These are phyloP conservation scores for Lupinus albus DNA, from an alignment of 306 rosid genomes.

Conservation along the genomic window DNA sequence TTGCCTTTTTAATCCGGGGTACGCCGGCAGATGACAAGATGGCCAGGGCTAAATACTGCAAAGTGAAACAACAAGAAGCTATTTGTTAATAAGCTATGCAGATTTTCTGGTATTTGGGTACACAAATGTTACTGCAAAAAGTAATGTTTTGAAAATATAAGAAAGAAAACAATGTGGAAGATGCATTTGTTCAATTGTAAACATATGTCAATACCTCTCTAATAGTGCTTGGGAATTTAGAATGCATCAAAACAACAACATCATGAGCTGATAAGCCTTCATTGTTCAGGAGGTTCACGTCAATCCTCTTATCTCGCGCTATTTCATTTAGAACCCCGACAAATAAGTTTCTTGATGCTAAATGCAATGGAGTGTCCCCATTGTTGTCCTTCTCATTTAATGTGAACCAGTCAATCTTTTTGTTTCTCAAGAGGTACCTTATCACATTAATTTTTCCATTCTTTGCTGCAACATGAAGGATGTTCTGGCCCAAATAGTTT, in stretches of 20 bases:
- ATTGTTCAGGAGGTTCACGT: background rate
- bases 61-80: no score
- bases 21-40: no score
- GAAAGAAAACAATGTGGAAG: no score
- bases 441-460: background rate
- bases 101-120: no score
- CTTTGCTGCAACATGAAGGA: constrained; percentile 41
- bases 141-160: no score
- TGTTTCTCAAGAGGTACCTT: background rate
- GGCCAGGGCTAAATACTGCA: no score
- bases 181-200: no score
- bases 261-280: background rate
- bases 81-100: no score
- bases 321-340: background rate
- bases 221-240: background rate
- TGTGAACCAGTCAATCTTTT: background rate
- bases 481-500: background rate
- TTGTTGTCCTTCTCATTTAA: constrained; percentile 15
- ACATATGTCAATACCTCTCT: background rate
- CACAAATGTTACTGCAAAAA: no score
- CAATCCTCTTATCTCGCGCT: background rate
- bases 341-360: constrained; percentile 11
- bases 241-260: background rate
- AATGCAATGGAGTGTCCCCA: constrained; percentile 42
- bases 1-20: no score